phyloP scores from a whole-genome alignment of 371 early-diverging fungal species.

The Agmasoma carcini region DNA sequence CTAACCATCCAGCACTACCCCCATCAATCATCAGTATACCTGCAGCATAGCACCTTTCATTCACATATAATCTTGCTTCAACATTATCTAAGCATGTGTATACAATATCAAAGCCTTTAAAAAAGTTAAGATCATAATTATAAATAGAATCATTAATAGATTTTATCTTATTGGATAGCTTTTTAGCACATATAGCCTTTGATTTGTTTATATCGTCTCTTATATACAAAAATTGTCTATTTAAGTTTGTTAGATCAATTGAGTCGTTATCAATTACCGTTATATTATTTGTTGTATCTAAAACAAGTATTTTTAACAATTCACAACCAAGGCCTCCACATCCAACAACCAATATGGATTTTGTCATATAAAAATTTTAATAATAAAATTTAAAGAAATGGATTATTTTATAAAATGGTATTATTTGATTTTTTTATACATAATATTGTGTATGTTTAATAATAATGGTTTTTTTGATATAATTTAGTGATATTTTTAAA shows the following conservation, averaged over 20 bases:
- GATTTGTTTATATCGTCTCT: constrained; percentile 71
- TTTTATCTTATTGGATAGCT: no score
- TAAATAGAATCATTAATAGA: constrained; percentile 59
- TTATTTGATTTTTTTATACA: not conserved
- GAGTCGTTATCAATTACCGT: constrained; percentile 78
- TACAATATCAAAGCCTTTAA: constrained; percentile 72
- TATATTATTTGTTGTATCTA: constrained; percentile 6
- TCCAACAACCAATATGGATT: constrained; percentile 43
- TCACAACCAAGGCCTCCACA: constrained; percentile 95
- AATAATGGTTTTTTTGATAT: no score
- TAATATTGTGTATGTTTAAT: not conserved
- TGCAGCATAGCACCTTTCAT: constrained; percentile 76
- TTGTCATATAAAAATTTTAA: not conserved
- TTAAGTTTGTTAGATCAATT: constrained; percentile 88
- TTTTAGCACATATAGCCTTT: no score
- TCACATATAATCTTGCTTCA: constrained; percentile 83
- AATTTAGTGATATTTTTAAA: no score
- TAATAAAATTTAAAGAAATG: not conserved
- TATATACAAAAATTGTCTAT: constrained; percentile 90
- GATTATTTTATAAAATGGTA: not conserved
- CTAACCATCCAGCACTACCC: constrained; percentile 82
- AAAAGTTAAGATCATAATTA: constrained; percentile 69
- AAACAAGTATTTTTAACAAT: constrained; percentile 61
- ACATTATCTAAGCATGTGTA: constrained; percentile 91
- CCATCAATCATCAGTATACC: constrained; percentile 77